Conservation (phyloP, 75 land plant species). For the Ceratopteris richardii region DNA sequence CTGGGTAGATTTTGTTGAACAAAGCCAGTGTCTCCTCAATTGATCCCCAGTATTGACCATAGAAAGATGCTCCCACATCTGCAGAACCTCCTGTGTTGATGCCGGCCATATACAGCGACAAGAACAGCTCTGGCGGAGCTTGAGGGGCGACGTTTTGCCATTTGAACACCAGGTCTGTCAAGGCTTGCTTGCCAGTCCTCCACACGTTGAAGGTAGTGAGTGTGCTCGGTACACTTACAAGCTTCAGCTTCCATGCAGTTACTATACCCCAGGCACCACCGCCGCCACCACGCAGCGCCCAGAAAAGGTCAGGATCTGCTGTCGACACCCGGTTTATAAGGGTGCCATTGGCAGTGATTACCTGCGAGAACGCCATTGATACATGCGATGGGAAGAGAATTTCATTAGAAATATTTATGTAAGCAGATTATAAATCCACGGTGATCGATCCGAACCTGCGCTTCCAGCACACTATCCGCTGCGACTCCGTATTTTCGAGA, state of each 20-base stretch:
- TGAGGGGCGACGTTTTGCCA: constrained; percentile 30
- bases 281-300: constrained; percentile 29
- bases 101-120: not conserved
- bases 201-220: constrained; percentile 23
- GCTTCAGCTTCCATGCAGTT: constrained; percentile 16
- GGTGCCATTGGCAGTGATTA: constrained; percentile 17
- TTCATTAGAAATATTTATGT: too few relatives aligned
- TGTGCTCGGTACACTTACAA: constrained; percentile 24
- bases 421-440: too few relatives aligned
- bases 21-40: not conserved
- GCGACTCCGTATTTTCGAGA: constrained; percentile 25
- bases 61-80: not conserved
- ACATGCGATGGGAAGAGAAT: too few relatives aligned
- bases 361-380: too few relatives aligned
- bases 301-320: constrained; percentile 17
- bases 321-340: constrained; percentile 1
- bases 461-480: constrained; percentile 31
- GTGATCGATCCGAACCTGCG: too few relatives aligned
- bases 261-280: constrained; percentile 32
- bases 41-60: not conserved
- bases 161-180: constrained; percentile 6
- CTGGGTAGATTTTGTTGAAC: constrained; percentile 15
- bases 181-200: constrained; percentile 10
- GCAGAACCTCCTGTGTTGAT: not conserved
- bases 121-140: not conserved